Conservation (phyloP, 2,329 filamentous ascomycete genomes). For the Diplocarpon rosae region DNA sequence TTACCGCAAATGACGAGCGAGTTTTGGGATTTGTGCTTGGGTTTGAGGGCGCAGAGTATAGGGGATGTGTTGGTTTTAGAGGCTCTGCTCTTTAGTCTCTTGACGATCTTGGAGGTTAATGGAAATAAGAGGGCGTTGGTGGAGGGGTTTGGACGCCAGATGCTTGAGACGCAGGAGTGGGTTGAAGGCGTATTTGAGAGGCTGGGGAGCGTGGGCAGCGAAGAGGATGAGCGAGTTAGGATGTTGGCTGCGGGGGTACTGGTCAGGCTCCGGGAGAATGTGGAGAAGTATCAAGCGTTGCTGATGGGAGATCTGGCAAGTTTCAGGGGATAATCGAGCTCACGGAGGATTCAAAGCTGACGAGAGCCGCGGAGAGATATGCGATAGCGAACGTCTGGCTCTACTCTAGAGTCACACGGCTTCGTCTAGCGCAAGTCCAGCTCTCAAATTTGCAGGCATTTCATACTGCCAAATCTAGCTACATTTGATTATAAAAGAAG, state of each 20-base stretch:
- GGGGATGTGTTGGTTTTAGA: conserved; percentile 58
- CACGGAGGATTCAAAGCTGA: no score
- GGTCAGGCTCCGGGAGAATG: conserved; percentile 67
- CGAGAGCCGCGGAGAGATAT: no score
- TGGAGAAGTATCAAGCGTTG: conserved; percentile 69
- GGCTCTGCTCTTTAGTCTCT: conserved; percentile 66
- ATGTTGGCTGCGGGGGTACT: conserved; percentile 68
- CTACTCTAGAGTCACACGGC: no score
- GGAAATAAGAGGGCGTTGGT: conserved; percentile 62
- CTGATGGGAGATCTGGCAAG: conserved; percentile 59
- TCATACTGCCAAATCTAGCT: no score
- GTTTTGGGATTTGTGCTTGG: conserved; percentile 72
- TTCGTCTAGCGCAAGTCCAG: no score
- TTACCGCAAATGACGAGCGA: conserved; percentile 75
- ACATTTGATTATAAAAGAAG: no score
- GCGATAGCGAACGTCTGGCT: no score
- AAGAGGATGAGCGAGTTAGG: conserved; percentile 70
- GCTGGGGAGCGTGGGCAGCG: conserved; percentile 28
- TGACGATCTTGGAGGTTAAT: conserved; percentile 76
- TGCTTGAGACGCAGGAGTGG: conserved; percentile 86
- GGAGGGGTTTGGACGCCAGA: conserved; percentile 59
- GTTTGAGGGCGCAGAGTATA: conserved; percentile 47
- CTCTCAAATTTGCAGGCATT: no score
- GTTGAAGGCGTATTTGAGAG: conserved; percentile 63
- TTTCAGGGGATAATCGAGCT: conserved; percentile 17